Evolutionary conservation across 2,329 filamentous ascomycete genomes (phyloP).

Genomic region (Fusarium armeniacum): DNA sequence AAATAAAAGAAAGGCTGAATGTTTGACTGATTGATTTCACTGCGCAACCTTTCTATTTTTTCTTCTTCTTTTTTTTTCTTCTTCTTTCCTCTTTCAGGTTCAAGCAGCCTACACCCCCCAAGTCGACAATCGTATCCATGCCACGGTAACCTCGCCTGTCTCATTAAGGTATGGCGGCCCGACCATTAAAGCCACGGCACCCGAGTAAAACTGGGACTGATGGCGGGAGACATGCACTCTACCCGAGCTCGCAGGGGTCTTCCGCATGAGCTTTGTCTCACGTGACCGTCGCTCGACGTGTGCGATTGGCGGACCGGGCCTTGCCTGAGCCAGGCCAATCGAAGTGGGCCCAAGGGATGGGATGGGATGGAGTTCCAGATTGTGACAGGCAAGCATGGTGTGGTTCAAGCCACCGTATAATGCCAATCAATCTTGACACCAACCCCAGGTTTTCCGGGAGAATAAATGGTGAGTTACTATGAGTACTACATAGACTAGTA

Average conservation of each 20-base stretch:
- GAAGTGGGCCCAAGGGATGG: slow-evolving; percentile 26
- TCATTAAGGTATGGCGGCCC: slow-evolving; percentile 45
- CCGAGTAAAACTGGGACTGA: slow-evolving; percentile 50
- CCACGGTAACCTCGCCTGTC: slow-evolving; percentile 41
- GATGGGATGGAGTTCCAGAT: slow-evolving; percentile 19
- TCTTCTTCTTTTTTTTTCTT: background rate
- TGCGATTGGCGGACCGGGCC: slow-evolving; percentile 58
- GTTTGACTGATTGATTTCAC: slow-evolving; percentile 7
- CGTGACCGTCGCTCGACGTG: slow-evolving; percentile 54
- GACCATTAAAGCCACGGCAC: slow-evolving; percentile 40
- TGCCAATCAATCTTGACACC: slow-evolving; percentile 43
- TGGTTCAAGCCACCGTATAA: slow-evolving; percentile 28
- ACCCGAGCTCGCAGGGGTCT: slow-evolving; percentile 51
- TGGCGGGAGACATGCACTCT: slow-evolving; percentile 54
- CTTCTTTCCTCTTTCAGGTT: background rate
- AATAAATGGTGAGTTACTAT: background rate
- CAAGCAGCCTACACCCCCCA: background rate
- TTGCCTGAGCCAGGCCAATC: slow-evolving; percentile 50
- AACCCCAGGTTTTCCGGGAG: slow-evolving; percentile 42
- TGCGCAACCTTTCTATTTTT: background rate
- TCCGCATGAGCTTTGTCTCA: slow-evolving; percentile 55
- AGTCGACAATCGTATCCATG: slow-evolving; percentile 25
- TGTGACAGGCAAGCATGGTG: slow-evolving; percentile 41
- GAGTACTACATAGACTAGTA: background rate
- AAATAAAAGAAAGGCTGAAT: background rate